Conservation (phyloP, 192 early-diverging fungal genomes). For the Podila minutissima region DNA sequence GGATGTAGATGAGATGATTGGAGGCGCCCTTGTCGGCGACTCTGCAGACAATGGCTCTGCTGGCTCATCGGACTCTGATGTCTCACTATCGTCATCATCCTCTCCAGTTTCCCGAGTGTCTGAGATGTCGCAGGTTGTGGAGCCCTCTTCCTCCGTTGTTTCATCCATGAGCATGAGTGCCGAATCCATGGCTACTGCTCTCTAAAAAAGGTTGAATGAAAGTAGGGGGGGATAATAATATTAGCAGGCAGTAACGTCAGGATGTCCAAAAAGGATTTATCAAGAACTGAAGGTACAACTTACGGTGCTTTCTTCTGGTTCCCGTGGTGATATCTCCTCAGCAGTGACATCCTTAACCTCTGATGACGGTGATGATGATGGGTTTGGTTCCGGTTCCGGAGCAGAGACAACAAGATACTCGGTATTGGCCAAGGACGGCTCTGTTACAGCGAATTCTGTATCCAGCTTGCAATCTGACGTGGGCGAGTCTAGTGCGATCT, state of each 20-base stretch:
- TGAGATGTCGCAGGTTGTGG: too few species aligned
- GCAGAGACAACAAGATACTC: neutral
- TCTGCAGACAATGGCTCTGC: neutral
- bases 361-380: neutral
- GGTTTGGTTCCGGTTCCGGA: neutral
- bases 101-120: neutral
- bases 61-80: neutral
- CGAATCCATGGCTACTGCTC: too few species aligned
- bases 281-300: neutral
- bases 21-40: neutral
- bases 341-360: neutral
- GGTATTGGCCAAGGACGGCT: neutral
- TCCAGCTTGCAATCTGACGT: neutral
- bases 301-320: neutral
- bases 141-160: too few species aligned
- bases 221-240: too few species aligned
- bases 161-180: too few species aligned
- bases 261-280: too few species aligned
- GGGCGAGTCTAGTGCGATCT: constrained; percentile 21
- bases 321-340: neutral
- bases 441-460: neutral
- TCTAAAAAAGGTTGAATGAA: too few species aligned
- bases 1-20: neutral
- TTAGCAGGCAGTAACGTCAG: too few species aligned
- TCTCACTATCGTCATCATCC: neutral